Conservation (phyloP, 1,139 yeast species). For the Pichiaceae sp. region DNA sequence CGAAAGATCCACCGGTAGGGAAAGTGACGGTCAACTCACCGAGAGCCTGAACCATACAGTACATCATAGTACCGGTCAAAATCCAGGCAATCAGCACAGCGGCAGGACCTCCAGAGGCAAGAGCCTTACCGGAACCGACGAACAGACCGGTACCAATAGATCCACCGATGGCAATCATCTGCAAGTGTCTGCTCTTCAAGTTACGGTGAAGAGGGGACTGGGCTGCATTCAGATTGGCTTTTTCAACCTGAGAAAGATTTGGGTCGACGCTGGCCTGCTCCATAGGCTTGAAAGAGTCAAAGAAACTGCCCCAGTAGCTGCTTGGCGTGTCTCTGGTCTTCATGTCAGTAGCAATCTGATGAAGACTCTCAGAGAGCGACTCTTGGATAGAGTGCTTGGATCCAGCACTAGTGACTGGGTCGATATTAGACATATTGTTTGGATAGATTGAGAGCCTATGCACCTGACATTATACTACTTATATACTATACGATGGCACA, state of each 20-base stretch:
- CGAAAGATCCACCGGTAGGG: conserved; percentile 69
- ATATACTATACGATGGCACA: too few relatives aligned
- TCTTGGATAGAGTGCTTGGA: neutral
- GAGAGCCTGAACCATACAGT: conserved; percentile 59
- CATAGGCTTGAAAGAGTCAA: conserved; percentile 23
- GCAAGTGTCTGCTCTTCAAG: conserved; percentile 57
- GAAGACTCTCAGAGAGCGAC: neutral
- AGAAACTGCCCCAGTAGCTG: conserved; percentile 9
- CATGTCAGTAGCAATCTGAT: neutral
- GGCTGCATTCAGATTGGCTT: conserved; percentile 57
- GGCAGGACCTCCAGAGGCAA: conserved; percentile 64
- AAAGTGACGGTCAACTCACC: conserved; percentile 62
- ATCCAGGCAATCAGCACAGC: conserved; percentile 50
- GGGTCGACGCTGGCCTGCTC: conserved; percentile 50
- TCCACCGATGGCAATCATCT: conserved; percentile 86
- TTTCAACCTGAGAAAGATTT: conserved; percentile 57
- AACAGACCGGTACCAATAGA: conserved; percentile 66
- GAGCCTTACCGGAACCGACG: conserved; percentile 58
- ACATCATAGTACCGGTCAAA: conserved; percentile 41
- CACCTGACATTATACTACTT: too few relatives aligned
- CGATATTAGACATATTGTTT: too few relatives aligned
- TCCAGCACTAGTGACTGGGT: neutral
- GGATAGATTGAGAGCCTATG: too few relatives aligned
- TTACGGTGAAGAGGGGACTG: conserved; percentile 61
- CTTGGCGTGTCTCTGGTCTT: neutral